Base-by-base conservation (phyloP, 768 basidiomycete species). In the Russula earlei region DNA sequence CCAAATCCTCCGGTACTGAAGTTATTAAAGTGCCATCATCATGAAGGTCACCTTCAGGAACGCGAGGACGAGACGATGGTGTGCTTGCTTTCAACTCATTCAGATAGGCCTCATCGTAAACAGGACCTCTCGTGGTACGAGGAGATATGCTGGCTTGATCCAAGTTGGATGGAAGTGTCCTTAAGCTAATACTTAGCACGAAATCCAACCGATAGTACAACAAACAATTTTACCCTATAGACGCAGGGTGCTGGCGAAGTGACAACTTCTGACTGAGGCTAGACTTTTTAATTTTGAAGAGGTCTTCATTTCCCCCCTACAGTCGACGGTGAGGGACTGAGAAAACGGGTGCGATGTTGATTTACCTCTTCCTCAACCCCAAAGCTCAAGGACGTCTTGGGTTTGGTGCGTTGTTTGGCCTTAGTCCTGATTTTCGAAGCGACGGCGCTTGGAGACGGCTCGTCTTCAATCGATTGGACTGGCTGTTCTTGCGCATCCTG, bases 211-310 rank as follows among this genome's bases (percentile, higher is more conserved):
- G 15, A 22, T 17, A n/a, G 48, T 4, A 12, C 40, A 6, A 22
- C 40, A 6, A 22, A 14, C 27, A 34, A 40, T 45, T 52, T 34
- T 43, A 66, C 68, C 51, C 51, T 52, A 62, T 42, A 9, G 62
- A 55, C 10, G 78, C 71, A 49, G 82, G 74, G 67, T 77, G 77
- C 45, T 72, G 76, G 14, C 79, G 78, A 40, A 85, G 68, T 2
- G 79, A 65, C 59, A 87, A 65, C 62, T 85, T 87, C 58, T 74
- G 72, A 64, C 88, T 91, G 42, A 91, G 72, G 51, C 68, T 84
- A 2, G 87, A 89, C 70, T 89, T 92, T 67, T 90, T 91, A 17
- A 91, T 72, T 72, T 86, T 76, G 67, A 92, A 91, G 0, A 77
- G 72, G 55, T 88, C 83, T 8, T 75, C 80, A 37, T 76, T 77